phyloP scores from a whole-genome alignment of 2,329 filamentous ascomycete genomes.

The Clarireedia paspali region DNA sequence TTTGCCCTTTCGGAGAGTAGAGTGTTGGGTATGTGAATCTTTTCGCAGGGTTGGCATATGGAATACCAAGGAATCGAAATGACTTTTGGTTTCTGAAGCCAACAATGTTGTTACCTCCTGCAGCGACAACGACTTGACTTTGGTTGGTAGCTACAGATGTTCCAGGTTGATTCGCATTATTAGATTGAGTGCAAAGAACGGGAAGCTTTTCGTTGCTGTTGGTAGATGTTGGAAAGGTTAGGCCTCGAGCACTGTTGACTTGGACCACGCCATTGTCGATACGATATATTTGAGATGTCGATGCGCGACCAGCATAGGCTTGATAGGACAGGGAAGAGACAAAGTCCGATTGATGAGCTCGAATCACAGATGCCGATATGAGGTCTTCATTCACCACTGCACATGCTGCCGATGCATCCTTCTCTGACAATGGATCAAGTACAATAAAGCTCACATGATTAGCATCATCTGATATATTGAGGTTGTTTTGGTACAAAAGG shows the following conservation, averaged over 20 bases:
- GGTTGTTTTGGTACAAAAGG: constrained; percentile 46
- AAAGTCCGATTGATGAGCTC: constrained; percentile 39
- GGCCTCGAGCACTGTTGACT: constrained; percentile 25
- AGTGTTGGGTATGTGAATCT: constrained; percentile 33
- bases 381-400: constrained; percentile 39
- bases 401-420: constrained; percentile 37
- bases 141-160: constrained; percentile 29
- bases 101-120: constrained; percentile 37
- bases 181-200: constrained; percentile 44
- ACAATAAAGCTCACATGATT: constrained; percentile 45
- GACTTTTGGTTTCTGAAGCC: constrained; percentile 47
- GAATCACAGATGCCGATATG: constrained; percentile 34
- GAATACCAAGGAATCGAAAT: constrained; percentile 32
- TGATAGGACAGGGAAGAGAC: constrained; percentile 38
- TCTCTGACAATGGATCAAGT: constrained; percentile 35
- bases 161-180: constrained; percentile 27
- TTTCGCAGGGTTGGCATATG: constrained; percentile 20
- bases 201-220: constrained; percentile 31
- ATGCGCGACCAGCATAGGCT: constrained; percentile 33
- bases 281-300: constrained; percentile 33
- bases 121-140: constrained; percentile 34
- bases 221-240: constrained; percentile 30
- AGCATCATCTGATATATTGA: constrained; percentile 43
- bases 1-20: constrained; percentile 38
- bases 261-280: constrained; percentile 36